Percentiles rank a stretch among this genome's conserved stretches.
phyloP scores from a whole-genome alignment of 495 filamentous ascomycete species.

The Umbilicaria muhlenbergii region DNA sequence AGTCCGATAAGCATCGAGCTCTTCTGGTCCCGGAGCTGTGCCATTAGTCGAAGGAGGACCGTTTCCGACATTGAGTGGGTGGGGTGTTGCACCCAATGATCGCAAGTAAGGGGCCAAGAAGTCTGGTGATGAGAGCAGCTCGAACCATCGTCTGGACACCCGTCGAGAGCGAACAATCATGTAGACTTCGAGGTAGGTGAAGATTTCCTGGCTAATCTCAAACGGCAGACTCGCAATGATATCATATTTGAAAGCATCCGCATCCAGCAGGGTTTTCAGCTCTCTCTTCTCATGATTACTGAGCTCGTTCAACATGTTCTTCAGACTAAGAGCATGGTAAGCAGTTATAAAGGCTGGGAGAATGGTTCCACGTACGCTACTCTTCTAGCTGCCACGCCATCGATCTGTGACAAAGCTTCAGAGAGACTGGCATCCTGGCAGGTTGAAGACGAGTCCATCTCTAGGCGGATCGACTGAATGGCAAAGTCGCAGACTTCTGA shows the following conservation, averaged over 20 bases:
- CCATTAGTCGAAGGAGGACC: background rate
- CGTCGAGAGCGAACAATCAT: slow-evolving; percentile 4
- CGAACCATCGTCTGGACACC: slow-evolving; percentile 6
- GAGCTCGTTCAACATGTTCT: background rate
- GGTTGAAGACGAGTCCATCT: too few species aligned
- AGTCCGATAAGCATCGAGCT: slow-evolving; percentile 5
- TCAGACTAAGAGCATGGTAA: background rate
- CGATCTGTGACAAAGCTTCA: too few species aligned
- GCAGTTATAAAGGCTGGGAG: too few species aligned
- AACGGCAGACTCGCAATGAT: slow-evolving; percentile 6
- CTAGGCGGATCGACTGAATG: too few species aligned
- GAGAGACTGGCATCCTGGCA: too few species aligned
- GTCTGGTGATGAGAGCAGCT: background rate
- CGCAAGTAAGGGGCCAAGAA: background rate
- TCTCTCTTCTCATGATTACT: background rate
- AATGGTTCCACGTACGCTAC: too few species aligned
- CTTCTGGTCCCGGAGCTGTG: background rate
- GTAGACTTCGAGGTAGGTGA: slow-evolving; percentile 5
- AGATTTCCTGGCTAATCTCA: slow-evolving; percentile 2
- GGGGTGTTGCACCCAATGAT: background rate
- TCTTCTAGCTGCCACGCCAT: too few species aligned
- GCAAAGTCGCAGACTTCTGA: too few species aligned
- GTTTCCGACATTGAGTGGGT: background rate
- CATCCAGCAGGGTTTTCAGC: background rate
- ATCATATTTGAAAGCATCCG: background rate